Evolutionary conservation across 2,329 filamentous ascomycete genomes (phyloP), one percentile per base, ranked within the genome.

Genomic region (Fusarium secorum): DNA sequence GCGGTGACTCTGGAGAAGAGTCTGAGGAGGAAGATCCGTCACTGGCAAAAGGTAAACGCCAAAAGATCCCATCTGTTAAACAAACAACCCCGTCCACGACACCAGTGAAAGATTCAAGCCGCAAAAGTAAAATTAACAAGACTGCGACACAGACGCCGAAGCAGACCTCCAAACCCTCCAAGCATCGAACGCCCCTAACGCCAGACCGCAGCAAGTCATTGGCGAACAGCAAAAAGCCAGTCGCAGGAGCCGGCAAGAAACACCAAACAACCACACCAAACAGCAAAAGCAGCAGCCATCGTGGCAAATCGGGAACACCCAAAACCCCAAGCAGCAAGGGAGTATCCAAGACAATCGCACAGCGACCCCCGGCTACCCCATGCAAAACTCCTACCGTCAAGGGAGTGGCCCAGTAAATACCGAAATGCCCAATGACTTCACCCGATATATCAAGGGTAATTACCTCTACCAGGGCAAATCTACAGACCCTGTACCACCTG

Each of bases 41-140:
- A 48, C 51, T 70, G 52, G 59, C 65, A 66, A 77, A 80, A 81
- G 80, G 80, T 82, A 81, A 81, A 79, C 69, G 68, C 60, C 73
- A 75, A 62, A 79, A 77, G 60, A 64, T 38, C 64, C 74, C 70
- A 70, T 59, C 59, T 64, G 39, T 46, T 58, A 76, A 76, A 52
- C 59, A 65, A 32, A 72, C 71, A 42, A 74, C 67, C 55, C 72
- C 72, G 56, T 64, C 72, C 65, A 57, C 65, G 52, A 78, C 75
- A 48, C 75, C 77, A 30, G 72, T 44, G 33, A 78, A 76, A 62
- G 73, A 74, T 55, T 49, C 49, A 63, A 64, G 74, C 54, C 66
- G 72, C 59, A 76, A 62, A 67, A 68, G 42, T 67, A 77, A 67
- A 36, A 68, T 80, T 83, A 78, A 83, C 79, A 76, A 66, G 51